A percentile compares a stretch with the other conserved stretches of the same genome.
These are phyloP conservation scores for Diaporthe capsici DNA, from an alignment of 2,329 filamentous ascomycete species.

Conservation along the genomic window DNA sequence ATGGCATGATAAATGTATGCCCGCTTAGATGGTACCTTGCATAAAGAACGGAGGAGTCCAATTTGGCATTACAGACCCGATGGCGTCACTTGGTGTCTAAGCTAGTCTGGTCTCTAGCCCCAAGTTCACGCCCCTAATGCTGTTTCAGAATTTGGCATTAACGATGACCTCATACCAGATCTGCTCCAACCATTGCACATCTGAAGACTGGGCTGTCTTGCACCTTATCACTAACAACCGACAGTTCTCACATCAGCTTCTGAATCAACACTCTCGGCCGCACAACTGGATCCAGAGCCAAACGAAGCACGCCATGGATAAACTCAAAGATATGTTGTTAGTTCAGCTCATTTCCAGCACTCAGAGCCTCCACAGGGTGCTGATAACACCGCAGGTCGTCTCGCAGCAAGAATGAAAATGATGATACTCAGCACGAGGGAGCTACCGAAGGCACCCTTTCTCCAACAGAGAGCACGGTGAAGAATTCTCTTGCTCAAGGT, in stretches of 20 bases:
- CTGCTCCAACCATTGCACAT: neutral
- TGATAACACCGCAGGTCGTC: neutral
- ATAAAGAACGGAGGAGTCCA: too few species aligned
- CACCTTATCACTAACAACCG: neutral
- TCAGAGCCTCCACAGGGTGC: neutral
- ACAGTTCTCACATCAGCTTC: neutral
- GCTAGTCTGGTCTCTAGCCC: neutral
- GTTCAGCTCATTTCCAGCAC: neutral
- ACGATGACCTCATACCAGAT: slow-evolving; percentile 3
- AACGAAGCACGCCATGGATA: neutral
- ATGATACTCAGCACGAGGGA: neutral
- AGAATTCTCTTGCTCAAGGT: neutral
- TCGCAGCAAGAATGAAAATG: neutral
- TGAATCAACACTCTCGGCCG: neutral
- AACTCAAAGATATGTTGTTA: neutral
- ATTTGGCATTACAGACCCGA: neutral
- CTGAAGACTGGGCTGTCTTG: neutral
- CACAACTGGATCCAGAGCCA: neutral
- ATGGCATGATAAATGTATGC: too few species aligned
- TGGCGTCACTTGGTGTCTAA: neutral
- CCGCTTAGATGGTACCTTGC: neutral
- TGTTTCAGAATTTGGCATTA: neutral
- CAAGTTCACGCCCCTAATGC: neutral
- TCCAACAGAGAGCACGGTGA: neutral
- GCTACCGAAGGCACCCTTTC: neutral